Conservation (phyloP, 441 rosid species). For the Geranium incanum region DNA sequence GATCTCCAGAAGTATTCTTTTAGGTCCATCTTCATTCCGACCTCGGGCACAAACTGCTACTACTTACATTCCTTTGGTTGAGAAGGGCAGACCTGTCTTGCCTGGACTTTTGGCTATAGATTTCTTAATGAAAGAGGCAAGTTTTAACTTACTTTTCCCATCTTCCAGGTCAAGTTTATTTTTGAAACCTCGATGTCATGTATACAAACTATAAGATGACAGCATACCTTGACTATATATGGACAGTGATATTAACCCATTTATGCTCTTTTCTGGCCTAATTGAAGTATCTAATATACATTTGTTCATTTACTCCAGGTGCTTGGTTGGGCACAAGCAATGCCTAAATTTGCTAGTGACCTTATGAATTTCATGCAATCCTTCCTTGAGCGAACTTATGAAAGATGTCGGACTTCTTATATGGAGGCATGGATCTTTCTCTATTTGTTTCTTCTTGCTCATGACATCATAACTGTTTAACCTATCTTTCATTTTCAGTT, state of each 20-base stretch:
- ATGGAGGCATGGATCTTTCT: slow-evolving; percentile 59
- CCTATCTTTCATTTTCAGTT: neutral
- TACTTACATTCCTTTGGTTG: slow-evolving; percentile 58
- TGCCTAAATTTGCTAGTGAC: slow-evolving; percentile 95
- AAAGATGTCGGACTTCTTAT: slow-evolving; percentile 93
- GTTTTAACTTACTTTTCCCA: slow-evolving; percentile 23
- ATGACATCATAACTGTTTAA: neutral
- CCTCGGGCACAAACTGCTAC: slow-evolving; percentile 66
- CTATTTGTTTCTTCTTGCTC: slow-evolving; percentile 12
- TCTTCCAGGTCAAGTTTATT: neutral
- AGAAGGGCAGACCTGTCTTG: slow-evolving; percentile 93
- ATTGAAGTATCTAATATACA: slow-evolving; percentile 10
- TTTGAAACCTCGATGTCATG: neutral
- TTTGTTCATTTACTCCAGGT: slow-evolving; percentile 42
- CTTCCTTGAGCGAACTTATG: slow-evolving; percentile 94
- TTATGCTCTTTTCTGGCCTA: neutral
- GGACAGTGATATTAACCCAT: neutral
- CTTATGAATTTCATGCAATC: slow-evolving; percentile 90
- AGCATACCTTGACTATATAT: neutral
- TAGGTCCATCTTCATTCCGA: slow-evolving; percentile 98
- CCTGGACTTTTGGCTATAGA: slow-evolving; percentile 95
- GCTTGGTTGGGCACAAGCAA: slow-evolving; percentile 99
- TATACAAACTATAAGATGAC: neutral
- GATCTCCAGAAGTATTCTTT: slow-evolving; percentile 22
- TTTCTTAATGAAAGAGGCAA: slow-evolving; percentile 89